These are phyloP conservation scores for Neonectria neomacrospora DNA, from an alignment of 2,329 filamentous ascomycete species.

Conservation along the genomic window DNA sequence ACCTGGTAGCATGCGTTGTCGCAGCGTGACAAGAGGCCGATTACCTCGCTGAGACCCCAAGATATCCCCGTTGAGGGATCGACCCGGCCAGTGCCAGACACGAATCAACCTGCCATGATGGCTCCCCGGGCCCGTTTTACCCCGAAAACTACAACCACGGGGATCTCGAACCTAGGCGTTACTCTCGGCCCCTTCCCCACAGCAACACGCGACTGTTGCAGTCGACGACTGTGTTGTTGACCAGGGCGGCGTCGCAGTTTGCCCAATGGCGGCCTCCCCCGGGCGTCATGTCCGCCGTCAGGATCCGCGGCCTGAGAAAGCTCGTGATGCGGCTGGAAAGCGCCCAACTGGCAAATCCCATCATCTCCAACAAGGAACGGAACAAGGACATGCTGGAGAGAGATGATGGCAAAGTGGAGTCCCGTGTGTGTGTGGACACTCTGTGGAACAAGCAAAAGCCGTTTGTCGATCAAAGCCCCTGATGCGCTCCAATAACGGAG, in stretches of 20 bases:
- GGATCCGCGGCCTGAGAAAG: background rate
- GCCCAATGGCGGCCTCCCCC: slow-evolving; percentile 9
- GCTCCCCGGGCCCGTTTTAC: slow-evolving; percentile 22
- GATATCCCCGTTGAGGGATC: background rate
- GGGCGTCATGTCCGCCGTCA: background rate
- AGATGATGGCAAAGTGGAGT: slow-evolving; percentile 4
- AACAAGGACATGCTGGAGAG: slow-evolving; percentile 2
- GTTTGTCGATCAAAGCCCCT: slow-evolving; percentile 1
- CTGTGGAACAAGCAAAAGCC: slow-evolving; percentile 5
- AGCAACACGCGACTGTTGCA: slow-evolving; percentile 30
- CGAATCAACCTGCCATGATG: slow-evolving; percentile 7
- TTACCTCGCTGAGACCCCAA: background rate
- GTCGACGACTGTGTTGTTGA: slow-evolving; percentile 23
- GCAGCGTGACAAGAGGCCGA: background rate
- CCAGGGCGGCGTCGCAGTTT: slow-evolving; percentile 9
- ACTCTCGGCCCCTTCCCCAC: slow-evolving; percentile 43
- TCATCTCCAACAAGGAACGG: background rate
- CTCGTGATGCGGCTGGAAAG: background rate
- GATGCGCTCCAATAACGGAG: slow-evolving; percentile 41
- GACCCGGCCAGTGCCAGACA: background rate
- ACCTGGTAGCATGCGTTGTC: background rate
- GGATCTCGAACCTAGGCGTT: slow-evolving; percentile 31
- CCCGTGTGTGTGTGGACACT: background rate
- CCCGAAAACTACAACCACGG: slow-evolving; percentile 32
- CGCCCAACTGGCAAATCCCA: slow-evolving; percentile 1